Evolutionary conservation across 75 land plant species (phyloP), one percentile per base, ranked within the genome.

Genomic region (Cupressus sempervirens): DNA sequence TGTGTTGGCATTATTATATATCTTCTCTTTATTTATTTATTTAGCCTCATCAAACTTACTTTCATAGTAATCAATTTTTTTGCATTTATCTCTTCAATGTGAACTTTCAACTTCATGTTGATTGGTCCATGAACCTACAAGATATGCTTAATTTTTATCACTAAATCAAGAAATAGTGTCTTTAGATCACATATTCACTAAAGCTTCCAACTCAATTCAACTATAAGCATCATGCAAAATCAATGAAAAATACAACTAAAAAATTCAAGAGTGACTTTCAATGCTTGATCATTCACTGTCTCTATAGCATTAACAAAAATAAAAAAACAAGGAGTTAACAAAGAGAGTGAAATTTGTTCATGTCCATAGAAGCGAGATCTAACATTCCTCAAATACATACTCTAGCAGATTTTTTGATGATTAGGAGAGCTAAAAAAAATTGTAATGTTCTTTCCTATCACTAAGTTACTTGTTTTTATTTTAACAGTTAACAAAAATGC

Each of bases 41-140:
- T 18, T 23, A 67, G n/a, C 70, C 70, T 26, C 30, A n/a, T 29
- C 0, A 67, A 67, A 67, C 8, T 1, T 67, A 30, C 23, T 67
- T 0, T 9, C 70, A 67, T 67, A 67, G 70, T 5, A 67, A 9
- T 30, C 26, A 67, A 4, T 29, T 1, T 0, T 7, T 7, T 67
- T n/a, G 30, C 26, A 67, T n/a, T 67, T 67, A 67, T 7, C 70
- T 67, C 70, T 67, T 7, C 6, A 30, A 35, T 87, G 45, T 16
- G 84, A 46, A 80, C 83, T 87, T 67, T 80, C 82, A 76, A 77
- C 86, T 83, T 82, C 35, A 26, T 87, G 76, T 48, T 81, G 86
- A 81, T 84, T 87, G 48, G 88, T 85, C 79, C 90, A 89, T 67
- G 90, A 89, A 80, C 87, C 90, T 89, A 86, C 85, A 86, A 41